A percentile compares a stretch with the other conserved stretches of the same genome.
phyloP scores from a whole-genome alignment of 192 early-diverging fungal species.

The Jimgerdemannia lactiflua region DNA sequence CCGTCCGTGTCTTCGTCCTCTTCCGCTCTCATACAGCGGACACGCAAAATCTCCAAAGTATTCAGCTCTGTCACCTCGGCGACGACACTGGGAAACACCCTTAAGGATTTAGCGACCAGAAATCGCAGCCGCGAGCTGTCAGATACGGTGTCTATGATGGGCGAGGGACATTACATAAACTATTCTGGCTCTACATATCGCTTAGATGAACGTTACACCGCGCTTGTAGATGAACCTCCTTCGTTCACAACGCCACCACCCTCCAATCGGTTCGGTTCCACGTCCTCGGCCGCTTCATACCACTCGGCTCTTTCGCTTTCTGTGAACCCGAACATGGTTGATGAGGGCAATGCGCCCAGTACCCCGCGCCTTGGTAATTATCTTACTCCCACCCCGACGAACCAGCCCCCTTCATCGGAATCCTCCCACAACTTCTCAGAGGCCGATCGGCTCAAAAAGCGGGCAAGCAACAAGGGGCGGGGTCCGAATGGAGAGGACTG shows the following conservation, averaged over 20 bases:
- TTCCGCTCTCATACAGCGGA: not conserved
- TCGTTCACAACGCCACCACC: not conserved
- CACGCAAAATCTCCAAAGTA: conserved; percentile 3
- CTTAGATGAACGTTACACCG: not conserved
- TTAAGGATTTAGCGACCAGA: not conserved
- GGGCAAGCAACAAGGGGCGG: not conserved
- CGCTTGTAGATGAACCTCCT: not conserved
- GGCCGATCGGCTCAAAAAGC: not conserved
- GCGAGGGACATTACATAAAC: not conserved
- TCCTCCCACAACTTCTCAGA: not conserved
- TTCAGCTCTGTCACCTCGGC: not conserved
- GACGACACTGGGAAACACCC: not conserved
- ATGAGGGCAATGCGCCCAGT: not conserved
- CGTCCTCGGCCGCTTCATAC: not conserved
- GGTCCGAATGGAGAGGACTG: not conserved
- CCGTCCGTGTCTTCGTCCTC: not conserved
- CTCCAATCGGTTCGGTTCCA: not conserved
- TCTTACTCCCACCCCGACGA: not conserved
- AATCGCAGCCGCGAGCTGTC: not conserved
- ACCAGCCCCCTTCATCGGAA: not conserved
- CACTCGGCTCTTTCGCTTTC: not conserved
- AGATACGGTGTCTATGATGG: not conserved
- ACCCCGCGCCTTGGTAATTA: not conserved
- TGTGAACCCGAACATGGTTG: not conserved
- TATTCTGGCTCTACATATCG: not conserved